Evolutionary conservation across 2,329 filamentous ascomycete species (phyloP).

Genomic region (Berkeleyomyces basicola): DNA sequence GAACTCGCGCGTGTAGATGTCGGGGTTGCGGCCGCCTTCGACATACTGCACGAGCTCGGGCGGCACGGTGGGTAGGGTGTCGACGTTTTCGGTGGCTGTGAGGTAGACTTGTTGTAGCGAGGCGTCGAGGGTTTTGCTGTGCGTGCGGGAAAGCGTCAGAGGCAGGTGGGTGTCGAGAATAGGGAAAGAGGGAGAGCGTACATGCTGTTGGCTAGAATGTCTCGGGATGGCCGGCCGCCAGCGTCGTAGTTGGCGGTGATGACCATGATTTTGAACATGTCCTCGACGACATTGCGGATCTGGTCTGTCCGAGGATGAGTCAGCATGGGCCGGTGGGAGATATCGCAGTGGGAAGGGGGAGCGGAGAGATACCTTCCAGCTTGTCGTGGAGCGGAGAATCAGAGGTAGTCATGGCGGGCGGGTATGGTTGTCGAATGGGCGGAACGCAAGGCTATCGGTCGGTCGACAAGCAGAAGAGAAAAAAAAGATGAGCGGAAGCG

Average conservation of each 20-base stretch:
- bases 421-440: neutral
- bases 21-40: constrained; percentile 53
- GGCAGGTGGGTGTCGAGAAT: neutral
- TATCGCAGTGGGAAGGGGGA: neutral
- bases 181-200: constrained; percentile 16
- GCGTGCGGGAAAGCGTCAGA: neutral
- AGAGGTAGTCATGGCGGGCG: neutral
- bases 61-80: constrained; percentile 35
- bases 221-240: constrained; percentile 32
- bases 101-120: constrained; percentile 25
- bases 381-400: neutral
- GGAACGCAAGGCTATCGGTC: neutral
- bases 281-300: constrained; percentile 45
- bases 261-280: constrained; percentile 47
- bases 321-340: neutral
- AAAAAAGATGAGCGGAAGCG: neutral
- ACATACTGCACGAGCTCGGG: constrained; percentile 51
- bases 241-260: constrained; percentile 45
- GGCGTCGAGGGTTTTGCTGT: constrained; percentile 25
- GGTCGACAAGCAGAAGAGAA: no score
- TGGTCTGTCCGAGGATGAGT: constrained; percentile 26
- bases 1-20: constrained; percentile 60
- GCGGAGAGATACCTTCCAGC: constrained; percentile 2
- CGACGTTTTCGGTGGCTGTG: constrained; percentile 24
- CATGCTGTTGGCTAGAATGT: constrained; percentile 40